Evolutionary conservation across 257 asterid species (phyloP).

Genomic region (Primulina tabacum): DNA sequence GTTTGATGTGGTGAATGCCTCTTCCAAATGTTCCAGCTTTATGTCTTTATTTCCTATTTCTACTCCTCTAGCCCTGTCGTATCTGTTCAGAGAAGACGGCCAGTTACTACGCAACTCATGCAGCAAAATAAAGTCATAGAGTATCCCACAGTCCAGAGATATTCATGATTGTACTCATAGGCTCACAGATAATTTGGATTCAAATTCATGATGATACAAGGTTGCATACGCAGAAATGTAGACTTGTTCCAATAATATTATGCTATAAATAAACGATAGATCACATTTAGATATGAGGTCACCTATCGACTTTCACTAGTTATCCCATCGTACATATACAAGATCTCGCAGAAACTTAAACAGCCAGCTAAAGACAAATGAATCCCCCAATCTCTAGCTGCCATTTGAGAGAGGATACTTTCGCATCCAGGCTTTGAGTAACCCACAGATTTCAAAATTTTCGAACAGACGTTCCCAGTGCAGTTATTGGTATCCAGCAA

Average conservation of each 20-base stretch:
- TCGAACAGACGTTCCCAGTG: not conserved
- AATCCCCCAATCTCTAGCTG: no score
- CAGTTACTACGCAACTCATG: not conserved
- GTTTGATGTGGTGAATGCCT: constrained; percentile 92
- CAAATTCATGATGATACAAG: not conserved
- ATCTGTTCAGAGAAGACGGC: constrained; percentile 42
- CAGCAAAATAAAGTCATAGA: not conserved
- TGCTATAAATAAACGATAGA: not conserved
- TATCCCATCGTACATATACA: not conserved
- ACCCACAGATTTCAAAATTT: no score
- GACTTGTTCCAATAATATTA: not conserved
- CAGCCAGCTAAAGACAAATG: no score
- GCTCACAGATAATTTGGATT: not conserved
- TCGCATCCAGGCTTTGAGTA: not conserved
- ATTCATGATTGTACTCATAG: not conserved
- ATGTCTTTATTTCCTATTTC: constrained; percentile 95
- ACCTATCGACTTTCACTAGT: not conserved
- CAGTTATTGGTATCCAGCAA: not conserved
- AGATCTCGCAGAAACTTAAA: no score
- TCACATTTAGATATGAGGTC: no score
- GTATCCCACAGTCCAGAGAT: not conserved
- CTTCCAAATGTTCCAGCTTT: constrained; percentile 88
- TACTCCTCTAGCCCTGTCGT: constrained; percentile 95
- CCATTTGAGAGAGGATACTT: not conserved
- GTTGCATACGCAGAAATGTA: not conserved